Conservation (phyloP, 768 basidiomycete species). For the Tulasnella sp. region DNA sequence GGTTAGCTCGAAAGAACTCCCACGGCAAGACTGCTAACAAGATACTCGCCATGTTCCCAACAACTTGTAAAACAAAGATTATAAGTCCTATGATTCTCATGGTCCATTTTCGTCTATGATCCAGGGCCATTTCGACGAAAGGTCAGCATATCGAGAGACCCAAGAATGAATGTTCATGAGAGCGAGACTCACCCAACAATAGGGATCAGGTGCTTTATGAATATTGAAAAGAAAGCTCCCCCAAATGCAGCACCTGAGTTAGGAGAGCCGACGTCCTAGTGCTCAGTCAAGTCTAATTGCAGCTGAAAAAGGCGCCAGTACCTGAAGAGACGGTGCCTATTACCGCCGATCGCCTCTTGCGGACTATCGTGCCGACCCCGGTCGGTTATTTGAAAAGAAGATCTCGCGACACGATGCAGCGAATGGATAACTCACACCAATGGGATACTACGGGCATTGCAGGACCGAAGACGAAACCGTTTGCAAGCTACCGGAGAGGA, state of each 20-base stretch:
- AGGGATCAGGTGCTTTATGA: constrained; percentile 30
- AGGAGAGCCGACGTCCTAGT: too few species aligned
- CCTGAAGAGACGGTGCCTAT: constrained; percentile 54
- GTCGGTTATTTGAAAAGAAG: neutral
- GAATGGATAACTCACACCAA: constrained; percentile 56
- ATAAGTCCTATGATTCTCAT: constrained; percentile 68
- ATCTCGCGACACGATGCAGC: neutral
- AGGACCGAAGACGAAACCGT: constrained; percentile 61
- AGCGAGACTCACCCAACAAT: constrained; percentile 27
- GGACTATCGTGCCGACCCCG: neutral
- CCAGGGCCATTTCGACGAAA: too few species aligned
- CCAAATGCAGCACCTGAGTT: constrained; percentile 12
- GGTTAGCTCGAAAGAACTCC: neutral
- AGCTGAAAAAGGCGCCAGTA: neutral
- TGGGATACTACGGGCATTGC: constrained; percentile 59
- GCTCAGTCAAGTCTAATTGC: neutral
- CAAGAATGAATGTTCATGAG: neutral
- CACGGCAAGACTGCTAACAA: neutral
- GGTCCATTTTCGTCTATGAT: constrained; percentile 66
- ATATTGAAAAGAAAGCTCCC: constrained; percentile 31
- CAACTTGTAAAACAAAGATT: constrained; percentile 49
- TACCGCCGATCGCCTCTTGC: constrained; percentile 51
- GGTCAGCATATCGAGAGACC: neutral
- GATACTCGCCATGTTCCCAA: constrained; percentile 44
- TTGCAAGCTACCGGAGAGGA: constrained; percentile 37